Conservation (phyloP, 768 basidiomycete genomes). For the Phlebiopsis gigantea region DNA sequence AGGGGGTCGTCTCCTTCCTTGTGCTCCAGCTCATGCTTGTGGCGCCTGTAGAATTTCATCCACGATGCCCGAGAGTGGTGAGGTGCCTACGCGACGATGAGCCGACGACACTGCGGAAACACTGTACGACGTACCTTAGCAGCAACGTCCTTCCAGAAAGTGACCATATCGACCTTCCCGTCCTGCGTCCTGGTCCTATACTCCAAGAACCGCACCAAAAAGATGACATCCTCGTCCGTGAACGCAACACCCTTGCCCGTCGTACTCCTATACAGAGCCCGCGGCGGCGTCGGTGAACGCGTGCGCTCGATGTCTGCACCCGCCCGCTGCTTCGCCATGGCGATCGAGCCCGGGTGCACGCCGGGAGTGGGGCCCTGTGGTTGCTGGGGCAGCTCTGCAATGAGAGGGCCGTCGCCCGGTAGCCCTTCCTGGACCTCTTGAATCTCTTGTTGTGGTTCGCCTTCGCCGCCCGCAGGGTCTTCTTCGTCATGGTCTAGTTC, state of each 20-base stretch:
- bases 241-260: constrained; percentile 90
- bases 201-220: constrained; percentile 71
- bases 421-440: constrained; percentile 9
- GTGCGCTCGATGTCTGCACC: constrained; percentile 40
- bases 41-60: constrained; percentile 91
- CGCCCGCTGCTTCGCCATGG: constrained; percentile 37
- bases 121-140: constrained; percentile 50
- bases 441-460: constrained; percentile 34
- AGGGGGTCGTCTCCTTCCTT: constrained; percentile 64
- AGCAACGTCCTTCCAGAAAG: constrained; percentile 77
- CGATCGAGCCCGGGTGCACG: constrained; percentile 39
- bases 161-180: constrained; percentile 65
- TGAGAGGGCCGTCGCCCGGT: not conserved
- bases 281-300: constrained; percentile 77
- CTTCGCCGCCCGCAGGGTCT: constrained; percentile 30
- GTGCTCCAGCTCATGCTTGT: constrained; percentile 76
- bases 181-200: constrained; percentile 36
- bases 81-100: constrained; percentile 61
- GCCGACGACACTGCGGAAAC: not conserved
- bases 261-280: constrained; percentile 75
- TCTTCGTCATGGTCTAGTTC: constrained; percentile 47
- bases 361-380: constrained; percentile 14
- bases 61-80: constrained; percentile 90
- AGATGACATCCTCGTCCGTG: constrained; percentile 76
- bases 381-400: constrained; percentile 4